Base-by-base conservation (phyloP, 179 eudicot species). In the Spinacia oleracea region DNA sequence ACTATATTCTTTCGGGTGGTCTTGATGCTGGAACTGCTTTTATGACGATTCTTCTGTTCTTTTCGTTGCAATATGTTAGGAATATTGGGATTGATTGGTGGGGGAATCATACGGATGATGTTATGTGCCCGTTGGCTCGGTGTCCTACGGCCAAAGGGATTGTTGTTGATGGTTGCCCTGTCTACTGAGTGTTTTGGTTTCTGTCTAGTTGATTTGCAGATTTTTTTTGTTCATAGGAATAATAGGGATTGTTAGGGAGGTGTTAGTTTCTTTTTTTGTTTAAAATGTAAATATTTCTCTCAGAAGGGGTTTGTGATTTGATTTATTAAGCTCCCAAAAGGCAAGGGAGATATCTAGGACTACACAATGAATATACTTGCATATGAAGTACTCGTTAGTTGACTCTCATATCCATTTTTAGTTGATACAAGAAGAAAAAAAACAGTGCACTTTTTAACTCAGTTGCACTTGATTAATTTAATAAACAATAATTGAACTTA, bases 81-180 rank as follows among this genome's bases (percentile, higher is more conserved):
- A 65, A 76, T 29, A 79, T 87, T 21, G 70, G 69, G 21, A 50
- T 91, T 0, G 75, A 81, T 16, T 92, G 97, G 96, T 89, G 90
- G 91, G 93, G 93, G 45, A 83, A 83, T 43, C 72, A 67, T 1
- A 40, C 85, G 0, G 98, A 93, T 69, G 93, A 90, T 32, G 68
- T 75, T n/a, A 74, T 74, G 1, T 93, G 98, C 72, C 88, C 93
- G 0, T 76, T 92, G 81, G 98, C 97, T 77, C 76, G 84, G 12
- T 92, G 98, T 62, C 98, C 98, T 27, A 88, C 93, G 6, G 92
- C 92, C n/a, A 86, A 84, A 79, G 97, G 97, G 42, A 77, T 92
- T 67, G 87, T 83, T 1, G 88, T 91, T 78, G 85, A 89, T 63
- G 94, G 93, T 34, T 94, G 96, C 81, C 95, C 97, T 23, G 74